Evolutionary conservation across 192 early-diverging fungal species (phyloP).

Genomic region (Coemansia asiatica): DNA sequence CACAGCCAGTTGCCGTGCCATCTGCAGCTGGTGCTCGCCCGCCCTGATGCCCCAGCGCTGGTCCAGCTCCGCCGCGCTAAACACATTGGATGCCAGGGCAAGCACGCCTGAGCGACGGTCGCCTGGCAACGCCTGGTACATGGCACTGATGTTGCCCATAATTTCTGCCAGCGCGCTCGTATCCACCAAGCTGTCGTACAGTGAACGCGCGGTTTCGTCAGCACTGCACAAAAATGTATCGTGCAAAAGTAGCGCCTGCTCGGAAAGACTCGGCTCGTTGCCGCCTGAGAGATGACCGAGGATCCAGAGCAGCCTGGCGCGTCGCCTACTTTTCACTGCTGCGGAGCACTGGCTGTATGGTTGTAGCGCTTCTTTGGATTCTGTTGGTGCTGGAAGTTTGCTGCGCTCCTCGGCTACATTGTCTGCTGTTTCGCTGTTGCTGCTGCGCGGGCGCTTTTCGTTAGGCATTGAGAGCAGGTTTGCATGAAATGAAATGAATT

Average conservation of each 20-base stretch:
- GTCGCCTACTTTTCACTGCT: not conserved
- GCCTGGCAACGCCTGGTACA: slow-evolving; percentile 15
- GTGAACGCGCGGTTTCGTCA: not conserved
- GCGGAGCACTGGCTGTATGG: not conserved
- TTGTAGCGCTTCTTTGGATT: not conserved
- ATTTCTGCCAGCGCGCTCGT: slow-evolving; percentile 9
- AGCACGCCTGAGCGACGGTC: slow-evolving; percentile 20
- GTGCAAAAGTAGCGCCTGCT: slow-evolving; percentile 18
- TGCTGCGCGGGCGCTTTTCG: no score
- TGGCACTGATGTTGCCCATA: slow-evolving; percentile 17
- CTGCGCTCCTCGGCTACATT: no score
- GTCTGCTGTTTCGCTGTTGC: no score
- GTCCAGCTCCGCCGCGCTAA: slow-evolving; percentile 23
- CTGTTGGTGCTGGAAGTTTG: not conserved
- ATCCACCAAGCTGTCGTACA: not conserved
- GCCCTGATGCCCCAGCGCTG: slow-evolving; percentile 17
- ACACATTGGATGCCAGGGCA: slow-evolving; percentile 21
- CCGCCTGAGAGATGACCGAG: not conserved
- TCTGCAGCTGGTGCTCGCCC: slow-evolving; percentile 30
- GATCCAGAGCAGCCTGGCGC: not conserved
- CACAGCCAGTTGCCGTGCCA: slow-evolving; percentile 12
- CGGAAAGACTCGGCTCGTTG: not conserved
- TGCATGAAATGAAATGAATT: not conserved
- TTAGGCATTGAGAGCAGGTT: not conserved
- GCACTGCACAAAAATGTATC: slow-evolving; percentile 14